Percentiles rank a stretch among this genome's conserved stretches.
phyloP scores from a whole-genome alignment of 257 asterid species.

The Thymus mandschuricus region DNA sequence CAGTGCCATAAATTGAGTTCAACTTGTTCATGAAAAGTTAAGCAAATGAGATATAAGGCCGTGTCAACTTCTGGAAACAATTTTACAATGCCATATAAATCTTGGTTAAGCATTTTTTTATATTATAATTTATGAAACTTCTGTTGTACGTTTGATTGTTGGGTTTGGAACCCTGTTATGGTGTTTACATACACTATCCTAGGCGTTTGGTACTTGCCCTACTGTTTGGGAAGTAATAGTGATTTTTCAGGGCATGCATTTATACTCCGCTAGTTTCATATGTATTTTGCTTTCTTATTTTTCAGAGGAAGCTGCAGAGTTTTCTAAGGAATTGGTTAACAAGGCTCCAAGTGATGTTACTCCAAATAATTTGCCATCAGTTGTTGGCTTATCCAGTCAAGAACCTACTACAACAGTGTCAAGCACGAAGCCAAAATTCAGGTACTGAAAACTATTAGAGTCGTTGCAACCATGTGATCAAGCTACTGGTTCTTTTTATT shows the following conservation, averaged over 20 bases:
- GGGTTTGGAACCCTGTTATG: slow-evolving; percentile 1
- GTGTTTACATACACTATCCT: slow-evolving; percentile 12
- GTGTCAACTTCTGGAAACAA: no score
- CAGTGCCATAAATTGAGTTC: background rate
- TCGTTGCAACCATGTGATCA: background rate
- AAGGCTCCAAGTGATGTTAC: slow-evolving; percentile 32
- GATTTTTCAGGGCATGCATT: slow-evolving; percentile 4
- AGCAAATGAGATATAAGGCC: background rate
- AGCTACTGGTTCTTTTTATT: background rate
- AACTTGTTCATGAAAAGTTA: background rate
- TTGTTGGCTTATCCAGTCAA: slow-evolving; percentile 41
- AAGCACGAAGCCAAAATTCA: slow-evolving; percentile 58
- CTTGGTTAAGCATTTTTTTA: background rate
- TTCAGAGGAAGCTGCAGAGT: slow-evolving; percentile 70
- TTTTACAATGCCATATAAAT: no score
- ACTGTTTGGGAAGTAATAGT: background rate
- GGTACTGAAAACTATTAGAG: slow-evolving; percentile 35
- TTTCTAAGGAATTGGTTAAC: slow-evolving; percentile 36
- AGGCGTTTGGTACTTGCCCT: background rate
- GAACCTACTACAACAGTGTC: slow-evolving; percentile 35
- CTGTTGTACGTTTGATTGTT: background rate
- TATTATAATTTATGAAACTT: background rate
- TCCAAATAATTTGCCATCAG: slow-evolving; percentile 44
- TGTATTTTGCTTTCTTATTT: slow-evolving; percentile 7
- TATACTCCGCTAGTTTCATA: background rate